These are phyloP conservation scores for Nicotiana rustica DNA, from an alignment of 305 asterid genomes.

Conservation along the genomic window DNA sequence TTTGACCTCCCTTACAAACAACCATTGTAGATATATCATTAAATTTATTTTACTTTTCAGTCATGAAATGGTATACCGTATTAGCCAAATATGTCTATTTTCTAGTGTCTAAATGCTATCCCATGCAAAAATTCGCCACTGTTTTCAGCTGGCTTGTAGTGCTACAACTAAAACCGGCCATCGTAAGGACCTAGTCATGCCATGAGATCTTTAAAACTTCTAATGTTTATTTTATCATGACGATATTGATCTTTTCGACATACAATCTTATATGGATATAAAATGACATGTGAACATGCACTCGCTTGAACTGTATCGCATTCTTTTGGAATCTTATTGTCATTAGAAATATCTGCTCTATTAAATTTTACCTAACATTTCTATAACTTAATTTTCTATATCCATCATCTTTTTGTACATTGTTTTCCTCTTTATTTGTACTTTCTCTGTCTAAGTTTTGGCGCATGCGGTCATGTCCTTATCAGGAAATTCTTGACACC, in stretches of 20 bases:
- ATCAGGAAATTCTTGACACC: conserved; percentile 22
- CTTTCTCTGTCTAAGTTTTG: not conserved
- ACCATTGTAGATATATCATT: not conserved
- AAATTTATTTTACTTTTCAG: not conserved
- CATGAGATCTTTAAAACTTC: not conserved
- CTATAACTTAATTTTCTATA: not conserved
- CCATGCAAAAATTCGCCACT: conserved; percentile 5
- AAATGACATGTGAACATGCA: not conserved
- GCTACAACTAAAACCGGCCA: not conserved
- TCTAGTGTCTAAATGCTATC: conserved; percentile 9
- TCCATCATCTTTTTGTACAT: not conserved
- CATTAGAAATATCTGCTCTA: not conserved
- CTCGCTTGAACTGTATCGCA: not conserved
- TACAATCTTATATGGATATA: conserved; percentile 13
- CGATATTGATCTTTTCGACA: not conserved
- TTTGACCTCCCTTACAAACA: not conserved
- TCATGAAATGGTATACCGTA: not conserved
- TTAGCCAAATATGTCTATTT: not conserved
- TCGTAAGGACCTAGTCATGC: conserved; percentile 21
- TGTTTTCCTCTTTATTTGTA: conserved; percentile 28
- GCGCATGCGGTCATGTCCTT: conserved; percentile 19
- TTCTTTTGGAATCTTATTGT: not conserved
- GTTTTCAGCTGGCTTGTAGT: conserved; percentile 3
- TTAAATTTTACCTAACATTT: not conserved
- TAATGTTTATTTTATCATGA: not conserved